These are phyloP conservation scores for Phytophthora pseudosyringae DNA, from an alignment of 352 stramenopile species.

Conservation along the genomic window DNA sequence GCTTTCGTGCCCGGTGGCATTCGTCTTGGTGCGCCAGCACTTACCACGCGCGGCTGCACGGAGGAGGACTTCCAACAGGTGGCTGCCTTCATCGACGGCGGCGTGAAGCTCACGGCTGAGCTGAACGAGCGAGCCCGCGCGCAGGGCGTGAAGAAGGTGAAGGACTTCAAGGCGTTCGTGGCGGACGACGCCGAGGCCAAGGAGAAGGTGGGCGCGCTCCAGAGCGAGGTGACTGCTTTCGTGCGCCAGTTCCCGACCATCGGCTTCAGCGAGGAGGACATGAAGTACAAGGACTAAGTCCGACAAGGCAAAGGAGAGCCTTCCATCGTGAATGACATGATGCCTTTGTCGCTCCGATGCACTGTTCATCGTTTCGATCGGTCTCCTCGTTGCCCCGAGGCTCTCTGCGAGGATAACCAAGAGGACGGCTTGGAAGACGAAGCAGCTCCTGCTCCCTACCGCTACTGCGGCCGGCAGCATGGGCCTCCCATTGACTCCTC, in stretches of 20 bases:
- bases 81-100: conserved; percentile 95
- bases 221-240: conserved; percentile 93
- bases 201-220: conserved; percentile 79
- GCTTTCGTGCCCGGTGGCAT: conserved; percentile 97
- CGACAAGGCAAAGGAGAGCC: conserved; percentile 12
- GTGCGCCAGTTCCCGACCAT: conserved; percentile 96
- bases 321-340: conserved; percentile 18
- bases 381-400: conserved; percentile 14
- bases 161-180: conserved; percentile 88
- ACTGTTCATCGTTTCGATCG: conserved; percentile 16
- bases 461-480: conserved; percentile 15
- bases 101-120: conserved; percentile 93
- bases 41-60: conserved; percentile 95
- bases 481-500: conserved; percentile 11
- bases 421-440: conserved; percentile 10
- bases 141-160: conserved; percentile 96
- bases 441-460: conserved; percentile 22
- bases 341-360: conserved; percentile 9
- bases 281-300: conserved; percentile 87
- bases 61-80: conserved; percentile 97
- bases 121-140: conserved; percentile 90
- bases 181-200: conserved; percentile 49
- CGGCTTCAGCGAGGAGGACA: conserved; percentile 95
- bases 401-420: conserved; percentile 26
- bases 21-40: conserved; percentile 95